Evolutionary conservation across 345 rosid species (phyloP).

Genomic region (Eucalyptus pumila): DNA sequence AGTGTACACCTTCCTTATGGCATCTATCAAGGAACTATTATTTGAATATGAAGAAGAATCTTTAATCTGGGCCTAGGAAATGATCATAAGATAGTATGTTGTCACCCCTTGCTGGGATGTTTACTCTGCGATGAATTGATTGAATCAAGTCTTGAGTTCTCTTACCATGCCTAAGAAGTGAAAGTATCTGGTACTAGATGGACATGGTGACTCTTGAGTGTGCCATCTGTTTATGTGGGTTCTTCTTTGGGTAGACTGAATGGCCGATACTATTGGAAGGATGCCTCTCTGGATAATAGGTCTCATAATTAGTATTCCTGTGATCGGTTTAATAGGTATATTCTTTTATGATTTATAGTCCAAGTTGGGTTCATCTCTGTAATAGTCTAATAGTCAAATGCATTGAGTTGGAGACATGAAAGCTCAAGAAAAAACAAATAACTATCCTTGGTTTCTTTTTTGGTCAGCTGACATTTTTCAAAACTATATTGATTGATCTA

Average conservation of each 20-base stretch:
- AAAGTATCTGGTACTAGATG: neutral
- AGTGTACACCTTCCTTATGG: neutral
- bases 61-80: neutral
- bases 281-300: neutral
- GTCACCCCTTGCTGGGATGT: neutral
- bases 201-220: neutral
- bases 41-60: neutral
- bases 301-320: neutral
- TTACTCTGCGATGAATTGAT: neutral
- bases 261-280: neutral
- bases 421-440: neutral
- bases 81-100: neutral
- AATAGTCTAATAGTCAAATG: neutral
- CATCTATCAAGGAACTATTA: neutral
- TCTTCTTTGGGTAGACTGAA: neutral
- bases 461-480: neutral
- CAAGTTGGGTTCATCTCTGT: neutral
- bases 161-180: neutral
- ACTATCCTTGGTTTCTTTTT: neutral
- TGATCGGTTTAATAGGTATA: neutral
- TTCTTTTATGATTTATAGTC: neutral
- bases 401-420: neutral
- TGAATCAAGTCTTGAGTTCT: neutral
- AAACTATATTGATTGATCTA: neutral
- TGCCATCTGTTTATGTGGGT: neutral